Evolutionary conservation across 441 rosid species (phyloP).

Genomic region (Manihot esculenta): DNA sequence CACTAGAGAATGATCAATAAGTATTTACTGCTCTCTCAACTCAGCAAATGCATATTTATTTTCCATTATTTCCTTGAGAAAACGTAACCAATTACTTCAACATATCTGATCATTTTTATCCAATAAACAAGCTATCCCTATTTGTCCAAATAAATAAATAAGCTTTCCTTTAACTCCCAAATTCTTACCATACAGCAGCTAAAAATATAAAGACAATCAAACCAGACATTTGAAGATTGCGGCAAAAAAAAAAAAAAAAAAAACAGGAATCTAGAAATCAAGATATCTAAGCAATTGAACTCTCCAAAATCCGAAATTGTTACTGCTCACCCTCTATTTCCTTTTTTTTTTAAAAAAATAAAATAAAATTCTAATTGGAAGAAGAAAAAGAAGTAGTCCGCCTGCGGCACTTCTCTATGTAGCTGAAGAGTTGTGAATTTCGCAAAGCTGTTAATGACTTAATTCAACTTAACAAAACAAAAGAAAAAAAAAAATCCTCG

Average conservation of each 20-base stretch:
- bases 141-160: neutral
- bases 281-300: conserved; percentile 1
- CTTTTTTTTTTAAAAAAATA: neutral
- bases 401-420: neutral
- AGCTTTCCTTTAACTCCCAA: neutral
- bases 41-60: conserved; percentile 4
- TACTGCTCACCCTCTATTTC: neutral
- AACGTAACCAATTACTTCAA: neutral
- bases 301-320: neutral
- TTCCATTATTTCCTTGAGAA: neutral
- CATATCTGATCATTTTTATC: neutral
- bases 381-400: neutral
- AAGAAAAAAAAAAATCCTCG: neutral
- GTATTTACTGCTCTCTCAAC: neutral
- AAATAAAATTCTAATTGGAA: no score
- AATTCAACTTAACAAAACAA: conserved; percentile 10
- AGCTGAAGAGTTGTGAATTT: neutral
- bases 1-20: neutral
- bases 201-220: neutral
- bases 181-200: neutral
- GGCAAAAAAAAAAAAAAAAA: neutral
- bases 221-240: neutral
- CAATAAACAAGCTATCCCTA: neutral
- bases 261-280: neutral
- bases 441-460: neutral